A percentile compares a stretch with the other conserved stretches of the same genome.
Evolutionary conservation across 2,329 filamentous ascomycete species (phyloP).

Genomic region (Aspergillus ochraceus): DNA sequence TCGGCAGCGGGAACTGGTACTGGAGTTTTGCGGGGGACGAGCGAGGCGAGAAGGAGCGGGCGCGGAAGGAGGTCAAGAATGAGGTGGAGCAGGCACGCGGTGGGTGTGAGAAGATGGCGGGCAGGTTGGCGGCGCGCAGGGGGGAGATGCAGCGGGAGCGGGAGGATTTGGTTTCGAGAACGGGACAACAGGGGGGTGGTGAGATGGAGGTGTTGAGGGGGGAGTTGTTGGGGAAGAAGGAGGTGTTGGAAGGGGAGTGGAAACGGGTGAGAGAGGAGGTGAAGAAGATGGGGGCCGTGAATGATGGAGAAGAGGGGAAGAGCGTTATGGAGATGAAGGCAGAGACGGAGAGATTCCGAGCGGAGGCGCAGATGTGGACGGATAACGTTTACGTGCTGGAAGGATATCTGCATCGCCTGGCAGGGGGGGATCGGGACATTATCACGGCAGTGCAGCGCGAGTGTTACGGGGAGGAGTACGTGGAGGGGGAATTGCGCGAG

Average conservation of each 20-base stretch:
- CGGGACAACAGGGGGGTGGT: slow-evolving; percentile 22
- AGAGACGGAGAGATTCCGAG: slow-evolving; percentile 30
- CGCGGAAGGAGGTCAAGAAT: slow-evolving; percentile 24
- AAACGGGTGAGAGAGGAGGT: slow-evolving; percentile 29
- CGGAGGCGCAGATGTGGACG: slow-evolving; percentile 39
- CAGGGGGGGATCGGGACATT: slow-evolving; percentile 45
- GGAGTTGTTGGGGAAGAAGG: slow-evolving; percentile 21
- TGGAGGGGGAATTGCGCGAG: slow-evolving; percentile 54
- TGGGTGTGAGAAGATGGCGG: slow-evolving; percentile 33
- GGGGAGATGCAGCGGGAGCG: slow-evolving; percentile 26
- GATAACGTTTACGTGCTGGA: slow-evolving; percentile 48
- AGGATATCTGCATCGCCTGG: slow-evolving; percentile 38
- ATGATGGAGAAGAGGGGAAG: slow-evolving; percentile 34
- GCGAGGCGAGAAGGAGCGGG: slow-evolving; percentile 46
- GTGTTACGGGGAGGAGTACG: slow-evolving; percentile 56
- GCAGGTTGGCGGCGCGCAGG: slow-evolving; percentile 39
- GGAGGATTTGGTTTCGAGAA: slow-evolving; percentile 18
- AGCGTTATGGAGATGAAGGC: slow-evolving; percentile 31
- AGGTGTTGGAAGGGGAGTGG: slow-evolving; percentile 29
- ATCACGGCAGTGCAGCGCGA: slow-evolving; percentile 45
- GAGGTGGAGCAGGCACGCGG: slow-evolving; percentile 32
- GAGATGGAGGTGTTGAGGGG: slow-evolving; percentile 19
- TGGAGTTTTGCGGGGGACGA: slow-evolving; percentile 66
- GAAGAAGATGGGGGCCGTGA: slow-evolving; percentile 9
- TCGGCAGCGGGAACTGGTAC: slow-evolving; percentile 71